Base-by-base conservation (phyloP, 208 protist species). In the Novymonas esmeraldas region DNA sequence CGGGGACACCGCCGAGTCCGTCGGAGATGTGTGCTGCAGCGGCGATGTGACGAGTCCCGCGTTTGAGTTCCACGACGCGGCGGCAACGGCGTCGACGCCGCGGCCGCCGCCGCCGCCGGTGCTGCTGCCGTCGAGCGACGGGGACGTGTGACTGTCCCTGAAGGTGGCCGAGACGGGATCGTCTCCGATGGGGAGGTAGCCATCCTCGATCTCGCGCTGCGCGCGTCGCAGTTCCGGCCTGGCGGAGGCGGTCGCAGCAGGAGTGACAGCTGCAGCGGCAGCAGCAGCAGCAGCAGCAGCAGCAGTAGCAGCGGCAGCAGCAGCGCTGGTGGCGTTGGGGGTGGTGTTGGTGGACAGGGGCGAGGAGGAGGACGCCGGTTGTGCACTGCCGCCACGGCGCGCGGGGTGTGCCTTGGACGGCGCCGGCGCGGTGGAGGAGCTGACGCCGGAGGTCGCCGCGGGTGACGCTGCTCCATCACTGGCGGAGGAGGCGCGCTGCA, bases 151-250 rank as follows among this genome's bases (percentile, higher is more conserved):
- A 6, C 42, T 29, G 7, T 29, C 11, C 38, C 48, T 44, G 9
- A 64, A 41, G 22, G 45, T 46, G 6, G 57, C 48, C 6, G 63
- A 62, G 16, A 62, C 45, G 14, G 56, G 49, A 33, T 70, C 56
- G 10, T 76, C 70, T 6, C 64, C 56, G 26, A 65, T 70, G 14
- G 63, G 44, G 14, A 59, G 57, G 45, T 70, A 73, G 59, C 48
- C 68, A 22, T 61, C 60, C 46, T 73, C 68, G 24, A 73, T 73
- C 18, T 73, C 68, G 46, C 55, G 59, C 58, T 65, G 56, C 3
- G 68, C 68, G 10, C 60, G 60, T 6, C 68, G 58, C 26, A 52
- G 68, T 50, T 39, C 51, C 38, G 41, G 9, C 6, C 59, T 1
- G 41, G 28, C 7, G 51, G 51, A 14, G 38, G 38, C 29, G 39